A percentile compares a stretch with the other conserved stretches of the same genome.
Evolutionary conservation across 129 eudicot genomes (phyloP).

Genomic region (Ambrosia trifida): DNA sequence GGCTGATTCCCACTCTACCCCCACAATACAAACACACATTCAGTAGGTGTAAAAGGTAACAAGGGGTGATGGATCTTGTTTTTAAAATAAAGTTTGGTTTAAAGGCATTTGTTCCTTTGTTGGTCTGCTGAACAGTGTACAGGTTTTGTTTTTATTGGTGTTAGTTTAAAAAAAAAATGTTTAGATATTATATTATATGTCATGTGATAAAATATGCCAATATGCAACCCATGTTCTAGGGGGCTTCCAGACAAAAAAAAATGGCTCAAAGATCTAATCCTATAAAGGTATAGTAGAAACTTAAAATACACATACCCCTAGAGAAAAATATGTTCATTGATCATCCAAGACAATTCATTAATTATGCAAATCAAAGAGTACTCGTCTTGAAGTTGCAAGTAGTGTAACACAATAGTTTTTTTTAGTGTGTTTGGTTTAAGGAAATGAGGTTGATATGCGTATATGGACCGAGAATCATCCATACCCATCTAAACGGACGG

Average conservation of each 20-base stretch:
- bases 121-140: conserved; percentile 62
- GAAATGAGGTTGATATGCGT: too few relatives aligned
- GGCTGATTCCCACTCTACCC: conserved; percentile 48
- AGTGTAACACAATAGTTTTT: too few relatives aligned
- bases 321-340: too few relatives aligned
- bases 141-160: conserved; percentile 48
- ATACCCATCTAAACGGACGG: too few relatives aligned
- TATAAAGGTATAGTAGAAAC: conserved; percentile 18
- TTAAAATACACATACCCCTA: conserved; percentile 23
- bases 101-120: conserved; percentile 40
- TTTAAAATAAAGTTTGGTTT: conserved; percentile 40
- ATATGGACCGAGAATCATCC: too few relatives aligned
- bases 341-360: too few relatives aligned
- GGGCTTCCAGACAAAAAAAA: conserved; percentile 31
- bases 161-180: conserved; percentile 20
- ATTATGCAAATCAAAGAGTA: too few relatives aligned
- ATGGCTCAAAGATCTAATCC: conserved; percentile 32
- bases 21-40: background rate
- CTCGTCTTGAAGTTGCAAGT: too few relatives aligned
- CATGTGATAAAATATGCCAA: conserved; percentile 6
- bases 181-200: background rate
- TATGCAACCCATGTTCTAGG: conserved; percentile 44
- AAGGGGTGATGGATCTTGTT: conserved; percentile 22
- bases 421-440: too few relatives aligned
- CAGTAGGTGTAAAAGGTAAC: background rate